Evolutionary conservation across 2,329 filamentous ascomycete species (phyloP).

Genomic region (Trichoderma sp.): DNA sequence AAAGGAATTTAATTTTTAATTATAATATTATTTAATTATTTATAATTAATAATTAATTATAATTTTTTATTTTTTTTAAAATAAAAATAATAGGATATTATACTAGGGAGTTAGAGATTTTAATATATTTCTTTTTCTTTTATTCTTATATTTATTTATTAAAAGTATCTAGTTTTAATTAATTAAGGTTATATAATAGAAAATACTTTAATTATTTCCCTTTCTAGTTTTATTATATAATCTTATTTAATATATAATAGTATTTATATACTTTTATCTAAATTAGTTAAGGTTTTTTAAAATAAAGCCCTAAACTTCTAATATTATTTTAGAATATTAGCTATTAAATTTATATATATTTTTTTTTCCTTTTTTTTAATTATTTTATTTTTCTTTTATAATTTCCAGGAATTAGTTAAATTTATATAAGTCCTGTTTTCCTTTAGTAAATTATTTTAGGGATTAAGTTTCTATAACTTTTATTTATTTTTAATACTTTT

Average conservation of each 20-base stretch:
- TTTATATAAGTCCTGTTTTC: background rate
- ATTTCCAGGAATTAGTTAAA: background rate
- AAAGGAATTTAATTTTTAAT: background rate
- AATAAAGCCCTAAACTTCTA: background rate
- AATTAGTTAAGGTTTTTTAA: background rate
- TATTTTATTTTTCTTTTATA: background rate
- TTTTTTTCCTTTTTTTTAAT: background rate
- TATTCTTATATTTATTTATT: background rate
- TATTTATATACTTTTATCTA: background rate
- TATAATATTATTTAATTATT: background rate
- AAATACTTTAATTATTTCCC: background rate
- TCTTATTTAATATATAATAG: background rate
- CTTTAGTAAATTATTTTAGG: background rate
- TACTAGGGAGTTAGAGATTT: background rate
- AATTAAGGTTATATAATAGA: background rate
- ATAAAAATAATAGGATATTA: background rate
- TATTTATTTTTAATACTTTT: background rate
- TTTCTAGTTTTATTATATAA: background rate
- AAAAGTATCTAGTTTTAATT: background rate
- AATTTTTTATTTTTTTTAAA: background rate
- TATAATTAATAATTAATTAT: background rate
- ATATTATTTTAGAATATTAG: background rate
- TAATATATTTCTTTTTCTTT: background rate
- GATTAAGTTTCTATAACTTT: background rate
- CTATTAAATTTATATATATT: no score